Evolutionary conservation across 805 yeast species (phyloP).

Genomic region (Lipomyces sp.): DNA sequence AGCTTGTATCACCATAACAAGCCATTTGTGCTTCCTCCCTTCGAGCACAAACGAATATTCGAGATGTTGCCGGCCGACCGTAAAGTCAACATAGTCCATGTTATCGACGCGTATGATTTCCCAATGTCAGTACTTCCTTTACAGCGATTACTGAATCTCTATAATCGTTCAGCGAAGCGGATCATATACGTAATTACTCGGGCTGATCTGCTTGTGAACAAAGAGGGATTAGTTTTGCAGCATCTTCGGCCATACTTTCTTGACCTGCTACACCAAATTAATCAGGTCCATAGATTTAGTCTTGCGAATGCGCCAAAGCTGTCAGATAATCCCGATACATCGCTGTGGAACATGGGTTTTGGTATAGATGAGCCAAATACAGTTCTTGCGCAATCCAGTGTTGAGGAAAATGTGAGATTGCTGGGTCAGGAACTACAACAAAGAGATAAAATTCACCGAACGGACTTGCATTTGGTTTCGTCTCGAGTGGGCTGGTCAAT

Average conservation of each 20-base stretch:
- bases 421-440: neutral
- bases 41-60: constrained; percentile 11
- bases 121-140: constrained; percentile 56
- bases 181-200: constrained; percentile 20
- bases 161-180: neutral
- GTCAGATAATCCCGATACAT: neutral
- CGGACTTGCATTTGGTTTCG: constrained; percentile 56
- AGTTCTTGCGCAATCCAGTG: neutral
- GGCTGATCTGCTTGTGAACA: constrained; percentile 21
- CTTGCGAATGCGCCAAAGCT: neutral
- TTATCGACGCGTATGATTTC: constrained; percentile 71
- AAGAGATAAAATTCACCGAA: constrained; percentile 11
- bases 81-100: constrained; percentile 58
- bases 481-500: constrained; percentile 61
- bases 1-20: constrained; percentile 14
- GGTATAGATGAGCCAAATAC: neutral
- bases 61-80: constrained; percentile 20
- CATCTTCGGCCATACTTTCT: constrained; percentile 20
- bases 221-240: constrained; percentile 1
- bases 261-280: constrained; percentile 6
- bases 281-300: constrained; percentile 2
- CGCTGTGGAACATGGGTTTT: constrained; percentile 23
- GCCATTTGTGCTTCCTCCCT: constrained; percentile 8
- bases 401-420: neutral
- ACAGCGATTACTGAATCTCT: constrained; percentile 9